Evolutionary conservation across 2,329 filamentous ascomycete species (phyloP), one percentile per base, ranked within the genome.

Genomic region (Colletotrichum abscissum): DNA sequence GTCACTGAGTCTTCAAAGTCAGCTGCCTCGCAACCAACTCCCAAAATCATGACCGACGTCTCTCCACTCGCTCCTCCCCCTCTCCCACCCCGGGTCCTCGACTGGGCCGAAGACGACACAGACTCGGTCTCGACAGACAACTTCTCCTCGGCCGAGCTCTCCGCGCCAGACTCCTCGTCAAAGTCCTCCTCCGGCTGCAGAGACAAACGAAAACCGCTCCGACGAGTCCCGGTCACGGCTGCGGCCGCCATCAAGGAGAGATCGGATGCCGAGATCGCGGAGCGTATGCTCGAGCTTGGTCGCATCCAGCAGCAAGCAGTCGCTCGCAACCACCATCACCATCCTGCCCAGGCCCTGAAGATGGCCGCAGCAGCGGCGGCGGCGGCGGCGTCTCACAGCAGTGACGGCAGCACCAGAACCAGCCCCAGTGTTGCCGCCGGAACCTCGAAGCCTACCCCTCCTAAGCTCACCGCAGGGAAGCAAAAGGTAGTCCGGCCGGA

Each of bases 71-170:
- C 8, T 11, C 14, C 16, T 11, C 24, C 60, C 11, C 60, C 16
- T 16, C n/a, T 24, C 14, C 49, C 52, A 8, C 60, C 67, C 42
- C 67, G 55, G 26, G 67, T 62, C 8, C 35, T 73, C 22, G 67
- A 73, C 70, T 73, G 70, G 70, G 70, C 70, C n/a, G 70, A 73
- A 22, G 70, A 73, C 22, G 70, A 73, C 22, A 73, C 70, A 12
- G 67, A 70, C 22, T 73, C 60, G 4, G 67, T 66, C 28, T 73
- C 70, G 14, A 73, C 70, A 5, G 70, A 73, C 16, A 49, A 73
- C 26, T 73, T 73, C 60, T 70, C 70, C 3, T 67, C 67, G 3
- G 46, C 28, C 12, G 70, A 73, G 46, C 22, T 35, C 55, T 69
- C 55, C 33, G 62, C 69, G 16, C 30, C 49, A 49, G 69, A 55